These are phyloP conservation scores for Psophocarpus tetragonolobus DNA, from an alignment of 306 rosid genomes.

Conservation along the genomic window DNA sequence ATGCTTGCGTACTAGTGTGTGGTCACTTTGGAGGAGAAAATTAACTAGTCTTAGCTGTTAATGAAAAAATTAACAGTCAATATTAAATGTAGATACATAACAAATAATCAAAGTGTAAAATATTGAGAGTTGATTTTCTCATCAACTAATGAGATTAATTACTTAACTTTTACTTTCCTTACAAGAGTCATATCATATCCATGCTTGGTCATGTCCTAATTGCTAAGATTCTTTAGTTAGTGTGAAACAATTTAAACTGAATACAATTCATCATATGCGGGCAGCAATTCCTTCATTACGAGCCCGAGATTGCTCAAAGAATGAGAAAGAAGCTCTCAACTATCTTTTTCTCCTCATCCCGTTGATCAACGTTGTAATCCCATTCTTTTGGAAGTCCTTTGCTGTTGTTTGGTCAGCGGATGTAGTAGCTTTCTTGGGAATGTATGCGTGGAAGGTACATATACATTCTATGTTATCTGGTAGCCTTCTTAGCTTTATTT, in stretches of 20 bases:
- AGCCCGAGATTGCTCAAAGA: conserved; percentile 95
- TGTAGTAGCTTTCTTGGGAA: conserved; percentile 75
- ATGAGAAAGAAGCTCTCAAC: conserved; percentile 98
- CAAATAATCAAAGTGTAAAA: background rate
- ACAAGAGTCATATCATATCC: background rate
- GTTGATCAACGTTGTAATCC: conserved; percentile 74
- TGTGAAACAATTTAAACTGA: background rate
- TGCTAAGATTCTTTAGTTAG: conserved; percentile 9
- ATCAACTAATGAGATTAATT: no score
- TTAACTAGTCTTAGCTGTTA: background rate
- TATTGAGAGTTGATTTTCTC: background rate
- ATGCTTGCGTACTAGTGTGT: no score
- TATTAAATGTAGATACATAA: background rate
- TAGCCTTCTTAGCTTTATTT: background rate
- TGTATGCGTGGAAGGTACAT: conserved; percentile 95
- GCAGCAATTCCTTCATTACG: conserved; percentile 96
- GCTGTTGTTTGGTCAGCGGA: conserved; percentile 96
- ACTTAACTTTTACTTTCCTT: background rate
- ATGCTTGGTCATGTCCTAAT: background rate
- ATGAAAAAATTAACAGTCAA: background rate
- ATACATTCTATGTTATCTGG: background rate
- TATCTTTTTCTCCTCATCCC: conserved; percentile 92
- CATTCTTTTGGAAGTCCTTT: conserved; percentile 96
- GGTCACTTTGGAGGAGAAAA: background rate
- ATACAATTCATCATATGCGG: conserved; percentile 12